These are phyloP conservation scores for Batrachochytrium dendrobatidis DNA, from an alignment of 371 early-diverging fungal genomes.

Conservation along the genomic window DNA sequence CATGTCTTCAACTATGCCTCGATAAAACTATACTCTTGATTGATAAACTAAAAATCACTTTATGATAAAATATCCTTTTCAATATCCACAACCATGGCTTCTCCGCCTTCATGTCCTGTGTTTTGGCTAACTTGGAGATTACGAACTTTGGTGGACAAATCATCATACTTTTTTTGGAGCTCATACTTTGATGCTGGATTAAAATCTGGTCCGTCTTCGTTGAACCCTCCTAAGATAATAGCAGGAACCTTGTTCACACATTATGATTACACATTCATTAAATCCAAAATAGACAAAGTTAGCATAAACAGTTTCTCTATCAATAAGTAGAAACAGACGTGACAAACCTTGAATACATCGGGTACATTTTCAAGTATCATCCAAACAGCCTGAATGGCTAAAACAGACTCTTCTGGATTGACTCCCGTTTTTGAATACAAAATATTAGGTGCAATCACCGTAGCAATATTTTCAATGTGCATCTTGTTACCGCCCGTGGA, in stretches of 20 bases:
- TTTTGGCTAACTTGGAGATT: background rate
- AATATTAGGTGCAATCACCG: conserved; percentile 88
- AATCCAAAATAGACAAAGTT: background rate
- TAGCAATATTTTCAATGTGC: conserved; percentile 83
- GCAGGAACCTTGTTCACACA: background rate
- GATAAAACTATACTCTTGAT: background rate
- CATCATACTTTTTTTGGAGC: background rate
- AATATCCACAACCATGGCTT: background rate
- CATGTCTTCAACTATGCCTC: background rate
- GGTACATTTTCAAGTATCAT: background rate
- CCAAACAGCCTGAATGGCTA: background rate
- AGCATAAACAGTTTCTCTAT: background rate
- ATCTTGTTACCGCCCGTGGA: conserved; percentile 72
- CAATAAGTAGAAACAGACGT: too few species aligned
- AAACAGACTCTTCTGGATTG: conserved; percentile 18
- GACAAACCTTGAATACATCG: background rate
- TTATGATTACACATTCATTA: background rate
- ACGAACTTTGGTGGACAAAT: background rate
- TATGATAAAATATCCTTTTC: background rate
- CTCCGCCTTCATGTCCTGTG: background rate
- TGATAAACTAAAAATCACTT: background rate
- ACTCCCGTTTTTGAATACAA: conserved; percentile 72
- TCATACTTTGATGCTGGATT: background rate
- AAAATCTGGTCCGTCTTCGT: conserved; percentile 1
- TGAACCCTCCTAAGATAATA: background rate